Conservation (phyloP, 2,329 filamentous ascomycete genomes). For the Curvularia hawaiiensis region DNA sequence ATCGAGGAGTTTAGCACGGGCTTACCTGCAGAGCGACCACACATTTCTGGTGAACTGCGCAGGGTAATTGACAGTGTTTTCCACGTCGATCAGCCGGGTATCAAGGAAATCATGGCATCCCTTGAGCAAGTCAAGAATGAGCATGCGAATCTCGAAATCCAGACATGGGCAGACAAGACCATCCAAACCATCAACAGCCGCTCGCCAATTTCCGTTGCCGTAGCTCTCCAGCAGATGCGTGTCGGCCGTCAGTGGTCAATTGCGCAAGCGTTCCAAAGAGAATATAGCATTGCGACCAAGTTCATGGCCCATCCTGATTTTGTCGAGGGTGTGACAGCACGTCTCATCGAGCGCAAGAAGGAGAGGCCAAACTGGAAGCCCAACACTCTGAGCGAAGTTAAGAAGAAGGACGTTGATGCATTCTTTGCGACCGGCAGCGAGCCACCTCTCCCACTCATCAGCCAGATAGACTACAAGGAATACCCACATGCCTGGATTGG, state of each 20-base stretch:
- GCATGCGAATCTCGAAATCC: constrained; percentile 47
- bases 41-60: constrained; percentile 71
- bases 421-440: constrained; percentile 64
- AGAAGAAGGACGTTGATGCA: constrained; percentile 60
- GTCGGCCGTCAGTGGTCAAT: constrained; percentile 79
- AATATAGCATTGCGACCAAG: constrained; percentile 79
- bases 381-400: constrained; percentile 70
- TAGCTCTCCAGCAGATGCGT: constrained; percentile 82
- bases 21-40: constrained; percentile 64
- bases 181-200: constrained; percentile 74
- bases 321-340: constrained; percentile 83
- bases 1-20: constrained; percentile 92
- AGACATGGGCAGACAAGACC: constrained; percentile 80
- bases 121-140: constrained; percentile 58
- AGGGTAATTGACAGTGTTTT: constrained; percentile 76
- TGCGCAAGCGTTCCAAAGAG: constrained; percentile 79
- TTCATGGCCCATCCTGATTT: constrained; percentile 97
- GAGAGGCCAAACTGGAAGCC: constrained; percentile 77
- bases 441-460: constrained; percentile 64
- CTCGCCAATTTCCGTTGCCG: constrained; percentile 85
- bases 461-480: constrained; percentile 64
- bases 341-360: constrained; percentile 73
- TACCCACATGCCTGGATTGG: constrained; percentile 77
- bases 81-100: constrained; percentile 58
- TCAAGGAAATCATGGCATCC: constrained; percentile 73